Percentiles rank a stretch among this genome's conserved stretches.
These are phyloP conservation scores for Nyssa sinensis DNA, from an alignment of 148 eudicot genomes.

Conservation along the genomic window DNA sequence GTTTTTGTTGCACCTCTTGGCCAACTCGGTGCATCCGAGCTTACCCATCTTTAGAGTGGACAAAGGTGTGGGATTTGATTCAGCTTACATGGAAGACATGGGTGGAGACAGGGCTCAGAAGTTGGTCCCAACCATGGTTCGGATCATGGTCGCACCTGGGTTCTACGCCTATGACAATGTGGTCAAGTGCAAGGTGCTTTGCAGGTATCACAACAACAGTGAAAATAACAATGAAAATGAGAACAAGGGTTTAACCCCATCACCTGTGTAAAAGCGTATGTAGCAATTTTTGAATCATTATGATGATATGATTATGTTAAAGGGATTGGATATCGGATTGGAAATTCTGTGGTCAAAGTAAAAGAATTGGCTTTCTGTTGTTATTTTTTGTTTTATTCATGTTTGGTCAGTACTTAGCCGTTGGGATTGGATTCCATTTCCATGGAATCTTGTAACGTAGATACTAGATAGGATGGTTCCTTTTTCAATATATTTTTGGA, in stretches of 20 bases:
- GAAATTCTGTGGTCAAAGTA: too few species aligned
- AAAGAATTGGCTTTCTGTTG: too few species aligned
- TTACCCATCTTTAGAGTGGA: conserved; percentile 70
- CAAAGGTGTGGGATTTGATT: conserved; percentile 55
- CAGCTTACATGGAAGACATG: conserved; percentile 91
- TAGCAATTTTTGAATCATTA: not conserved
- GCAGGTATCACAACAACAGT: conserved; percentile 64
- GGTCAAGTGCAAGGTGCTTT: conserved; percentile 91
- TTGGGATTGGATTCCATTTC: too few species aligned
- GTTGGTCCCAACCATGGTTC: conserved; percentile 51
- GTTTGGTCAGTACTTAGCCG: too few species aligned
- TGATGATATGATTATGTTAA: not conserved
- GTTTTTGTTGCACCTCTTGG: conserved; percentile 82
- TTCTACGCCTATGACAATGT: conserved; percentile 86
- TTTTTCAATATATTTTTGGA: too few species aligned
- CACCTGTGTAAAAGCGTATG: conserved; percentile 15
- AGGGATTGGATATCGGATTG: too few species aligned
- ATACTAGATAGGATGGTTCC: too few species aligned
- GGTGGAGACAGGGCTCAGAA: conserved; percentile 61
- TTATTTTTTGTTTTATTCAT: too few species aligned
- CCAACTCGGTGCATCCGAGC: conserved; percentile 80
- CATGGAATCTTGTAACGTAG: too few species aligned
- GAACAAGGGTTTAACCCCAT: conserved; percentile 26
- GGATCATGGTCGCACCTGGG: conserved; percentile 93
- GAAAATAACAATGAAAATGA: conserved; percentile 5